Conservation (phyloP, 257 asterid genomes). For the Lantana camara region DNA sequence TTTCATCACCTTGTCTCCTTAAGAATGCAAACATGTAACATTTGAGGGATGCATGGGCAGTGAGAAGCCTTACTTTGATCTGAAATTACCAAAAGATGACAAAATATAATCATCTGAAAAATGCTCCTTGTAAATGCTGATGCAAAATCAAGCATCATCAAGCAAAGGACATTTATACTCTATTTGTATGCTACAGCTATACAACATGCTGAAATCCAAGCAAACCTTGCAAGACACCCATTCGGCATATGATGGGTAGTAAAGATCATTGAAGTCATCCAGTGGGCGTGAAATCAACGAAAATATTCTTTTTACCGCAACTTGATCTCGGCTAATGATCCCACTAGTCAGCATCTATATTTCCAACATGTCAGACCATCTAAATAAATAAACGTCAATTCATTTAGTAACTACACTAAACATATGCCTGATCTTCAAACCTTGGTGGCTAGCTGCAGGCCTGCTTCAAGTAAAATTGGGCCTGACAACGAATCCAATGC, state of each 20-base stretch:
- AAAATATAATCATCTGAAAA: conserved; percentile 30
- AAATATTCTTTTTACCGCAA: conserved; percentile 90
- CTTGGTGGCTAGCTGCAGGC: conserved; percentile 94
- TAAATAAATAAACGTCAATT: conserved; percentile 30
- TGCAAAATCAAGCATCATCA: conserved; percentile 26
- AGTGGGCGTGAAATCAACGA: conserved; percentile 94
- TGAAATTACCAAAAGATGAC: conserved; percentile 39
- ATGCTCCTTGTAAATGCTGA: conserved; percentile 18
- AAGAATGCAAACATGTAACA: conserved; percentile 80
- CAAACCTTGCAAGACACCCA: conserved; percentile 99
- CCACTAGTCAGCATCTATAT: conserved; percentile 96
- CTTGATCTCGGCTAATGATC: conserved; percentile 92
- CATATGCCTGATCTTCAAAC: conserved; percentile 36
- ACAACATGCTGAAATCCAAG: conserved; percentile 13
- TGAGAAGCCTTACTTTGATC: conserved; percentile 95
- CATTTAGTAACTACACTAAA: conserved; percentile 20
- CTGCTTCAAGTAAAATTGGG: conserved; percentile 92
- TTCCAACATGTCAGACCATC: conserved; percentile 31
- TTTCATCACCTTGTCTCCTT: conserved; percentile 65
- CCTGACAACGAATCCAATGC: conserved; percentile 80
- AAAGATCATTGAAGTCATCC: conserved; percentile 85
- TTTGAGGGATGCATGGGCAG: conserved; percentile 95
- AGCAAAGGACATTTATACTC: conserved; percentile 20
- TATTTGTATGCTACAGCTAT: conserved; percentile 18
- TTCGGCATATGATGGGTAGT: conserved; percentile 97